These are phyloP conservation scores for Fusarium buxicola DNA, from an alignment of 2,329 filamentous ascomycete genomes.

Conservation along the genomic window DNA sequence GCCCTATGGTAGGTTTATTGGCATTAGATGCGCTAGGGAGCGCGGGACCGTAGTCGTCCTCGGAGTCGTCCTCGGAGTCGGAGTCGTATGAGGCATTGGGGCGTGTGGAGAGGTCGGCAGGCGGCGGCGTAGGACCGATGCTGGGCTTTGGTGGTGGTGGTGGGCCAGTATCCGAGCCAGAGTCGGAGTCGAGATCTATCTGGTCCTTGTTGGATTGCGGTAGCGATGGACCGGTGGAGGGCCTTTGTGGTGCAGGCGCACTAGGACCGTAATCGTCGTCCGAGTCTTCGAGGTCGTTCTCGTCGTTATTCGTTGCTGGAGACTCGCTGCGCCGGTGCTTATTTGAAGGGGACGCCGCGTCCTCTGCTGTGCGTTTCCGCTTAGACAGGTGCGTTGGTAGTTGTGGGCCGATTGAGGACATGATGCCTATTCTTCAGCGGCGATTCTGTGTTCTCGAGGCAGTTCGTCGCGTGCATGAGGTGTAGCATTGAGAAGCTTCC, in stretches of 20 bases:
- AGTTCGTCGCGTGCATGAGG: constrained; percentile 17
- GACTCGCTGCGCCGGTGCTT: constrained; percentile 55
- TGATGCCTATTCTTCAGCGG: constrained; percentile 49
- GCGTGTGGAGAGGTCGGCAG: constrained; percentile 44
- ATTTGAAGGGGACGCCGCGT: constrained; percentile 52
- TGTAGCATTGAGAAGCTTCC: constrained; percentile 28
- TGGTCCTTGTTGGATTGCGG: constrained; percentile 53
- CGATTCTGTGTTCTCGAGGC: constrained; percentile 9
- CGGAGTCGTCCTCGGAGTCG: constrained; percentile 58
- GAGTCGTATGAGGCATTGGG: constrained; percentile 50
- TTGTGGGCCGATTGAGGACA: constrained; percentile 77
- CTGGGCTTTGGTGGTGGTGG: constrained; percentile 52
- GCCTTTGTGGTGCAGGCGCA: constrained; percentile 37
- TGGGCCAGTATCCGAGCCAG: constrained; percentile 52
- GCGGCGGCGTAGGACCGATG: constrained; percentile 51
- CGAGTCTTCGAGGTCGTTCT: constrained; percentile 58
- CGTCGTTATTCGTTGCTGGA: constrained; percentile 57
- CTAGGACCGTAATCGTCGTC: constrained; percentile 59
- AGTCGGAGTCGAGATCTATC: constrained; percentile 55
- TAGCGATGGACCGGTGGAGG: constrained; percentile 40
- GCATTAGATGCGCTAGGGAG: constrained; percentile 63
- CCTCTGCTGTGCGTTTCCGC: constrained; percentile 65
- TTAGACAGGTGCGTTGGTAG: constrained; percentile 75
- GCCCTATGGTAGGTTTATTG: constrained; percentile 59
- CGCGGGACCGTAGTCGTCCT: constrained; percentile 70